phyloP scores from a whole-genome alignment of 2,329 filamentous ascomycete genomes.

The Aspergillus quadrilineatus region DNA sequence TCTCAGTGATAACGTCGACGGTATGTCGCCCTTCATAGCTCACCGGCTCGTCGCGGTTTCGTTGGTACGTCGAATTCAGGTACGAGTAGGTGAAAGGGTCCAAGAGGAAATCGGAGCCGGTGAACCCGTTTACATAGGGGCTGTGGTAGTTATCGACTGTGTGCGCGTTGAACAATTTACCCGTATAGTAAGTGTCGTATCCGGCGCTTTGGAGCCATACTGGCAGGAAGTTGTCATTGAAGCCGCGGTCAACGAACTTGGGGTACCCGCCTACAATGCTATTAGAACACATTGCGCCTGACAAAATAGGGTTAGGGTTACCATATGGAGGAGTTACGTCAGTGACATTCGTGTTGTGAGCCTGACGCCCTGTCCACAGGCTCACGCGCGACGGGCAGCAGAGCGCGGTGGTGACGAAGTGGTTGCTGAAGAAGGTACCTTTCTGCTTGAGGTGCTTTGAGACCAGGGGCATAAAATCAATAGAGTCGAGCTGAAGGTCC shows the following conservation, averaged over 20 bases:
- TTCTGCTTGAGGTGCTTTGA: slow-evolving; percentile 34
- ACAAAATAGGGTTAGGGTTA: neutral
- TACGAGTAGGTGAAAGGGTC: slow-evolving; percentile 69
- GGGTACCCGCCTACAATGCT: slow-evolving; percentile 49
- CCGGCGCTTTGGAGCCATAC: slow-evolving; percentile 69
- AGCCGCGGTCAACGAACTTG: slow-evolving; percentile 64
- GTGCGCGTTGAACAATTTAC: slow-evolving; percentile 68
- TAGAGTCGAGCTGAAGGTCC: slow-evolving; percentile 43
- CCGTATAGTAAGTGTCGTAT: slow-evolving; percentile 68
- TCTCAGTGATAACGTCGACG: slow-evolving; percentile 57
- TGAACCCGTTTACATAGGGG: slow-evolving; percentile 60
- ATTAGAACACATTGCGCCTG: neutral
- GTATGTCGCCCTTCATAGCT: slow-evolving; percentile 56
- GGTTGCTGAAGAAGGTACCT: slow-evolving; percentile 59
- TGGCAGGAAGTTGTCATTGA: slow-evolving; percentile 67
- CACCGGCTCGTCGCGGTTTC: slow-evolving; percentile 55
- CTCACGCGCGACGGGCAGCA: slow-evolving; percentile 66
- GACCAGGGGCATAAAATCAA: slow-evolving; percentile 53
- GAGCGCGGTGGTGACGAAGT: slow-evolving; percentile 61
- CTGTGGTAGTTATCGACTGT: slow-evolving; percentile 60
- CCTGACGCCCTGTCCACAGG: slow-evolving; percentile 62
- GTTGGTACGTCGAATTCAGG: slow-evolving; percentile 60
- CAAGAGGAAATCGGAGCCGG: slow-evolving; percentile 58
- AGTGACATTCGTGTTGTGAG: slow-evolving; percentile 70
- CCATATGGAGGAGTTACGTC: slow-evolving; percentile 34